phyloP scores from a whole-genome alignment of 257 asterid genomes.

The Solanum sparsipilum region DNA sequence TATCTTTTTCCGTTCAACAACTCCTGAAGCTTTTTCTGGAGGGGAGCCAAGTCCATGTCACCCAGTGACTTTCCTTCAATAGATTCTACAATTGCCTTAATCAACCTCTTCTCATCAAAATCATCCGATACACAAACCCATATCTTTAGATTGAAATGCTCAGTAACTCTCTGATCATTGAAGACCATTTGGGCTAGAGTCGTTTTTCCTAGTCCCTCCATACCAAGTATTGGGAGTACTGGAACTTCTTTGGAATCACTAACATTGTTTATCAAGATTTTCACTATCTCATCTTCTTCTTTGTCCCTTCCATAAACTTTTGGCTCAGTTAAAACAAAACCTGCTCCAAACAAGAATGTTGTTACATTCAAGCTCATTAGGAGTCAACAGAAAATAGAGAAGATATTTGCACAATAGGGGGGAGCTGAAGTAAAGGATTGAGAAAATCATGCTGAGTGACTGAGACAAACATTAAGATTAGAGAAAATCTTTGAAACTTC shows the following conservation, averaged over 20 bases:
- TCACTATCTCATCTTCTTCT: not conserved
- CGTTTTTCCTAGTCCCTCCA: not conserved
- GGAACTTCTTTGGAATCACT: not conserved
- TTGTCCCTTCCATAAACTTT: not conserved
- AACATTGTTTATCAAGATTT: not conserved
- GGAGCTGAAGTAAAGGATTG: not conserved
- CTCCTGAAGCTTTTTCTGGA: not conserved
- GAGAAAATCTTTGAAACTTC: not conserved
- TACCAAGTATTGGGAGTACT: not conserved
- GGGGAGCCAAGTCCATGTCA: not conserved
- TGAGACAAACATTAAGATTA: not conserved
- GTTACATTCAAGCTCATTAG: not conserved
- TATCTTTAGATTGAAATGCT: not conserved
- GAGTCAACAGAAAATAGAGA: not conserved
- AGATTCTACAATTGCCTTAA: not conserved
- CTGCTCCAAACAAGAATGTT: not conserved
- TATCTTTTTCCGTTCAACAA: not conserved
- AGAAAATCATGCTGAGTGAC: not conserved
- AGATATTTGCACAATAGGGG: not conserved
- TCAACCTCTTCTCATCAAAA: not conserved
- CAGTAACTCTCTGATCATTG: not conserved
- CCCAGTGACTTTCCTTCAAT: not conserved
- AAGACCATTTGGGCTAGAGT: not conserved
- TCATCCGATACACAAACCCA: not conserved
- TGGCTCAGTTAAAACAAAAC: not conserved